Base-by-base conservation (phyloP, 352 stramenopile genomes). In the Aphanomyces stellatus region DNA sequence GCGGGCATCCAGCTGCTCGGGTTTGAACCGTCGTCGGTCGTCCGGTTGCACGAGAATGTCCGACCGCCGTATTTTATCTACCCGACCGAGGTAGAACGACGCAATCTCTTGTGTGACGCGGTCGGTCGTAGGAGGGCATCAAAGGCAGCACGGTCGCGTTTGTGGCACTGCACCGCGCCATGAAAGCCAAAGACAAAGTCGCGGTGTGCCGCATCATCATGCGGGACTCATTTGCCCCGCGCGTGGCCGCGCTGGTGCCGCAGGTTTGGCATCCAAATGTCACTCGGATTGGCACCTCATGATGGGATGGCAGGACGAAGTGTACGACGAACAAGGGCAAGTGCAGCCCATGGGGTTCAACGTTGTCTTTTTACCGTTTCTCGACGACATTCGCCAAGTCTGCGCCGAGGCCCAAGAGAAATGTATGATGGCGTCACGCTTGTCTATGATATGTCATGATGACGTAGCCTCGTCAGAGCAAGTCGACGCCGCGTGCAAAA, bases 11-110 rank as follows among this genome's bases (percentile, higher is more conserved):
- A 93, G 66, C 51, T 91, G n/a, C 85, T 93, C 31, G 90, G 79
- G 56, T 93, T 93, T 49, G 87, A 90, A 71, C 77, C 82, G 0
- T 41, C 84, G 11, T 69, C 53, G 7, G 77, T 79, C n/a, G 74
- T 93, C 17, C 73, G 72, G 27, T 87, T 77, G 73, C 85, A 88
- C 59, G 72, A 81, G 40, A 91, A 87, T 64, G 73, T 91, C n/a
- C 81, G 83, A 2, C 69, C 76, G 8, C 74, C 85, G 51, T 93
- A 93, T 69, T 93, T 93, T 62, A 61, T 91, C n/a, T 93, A 88
- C 56, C 85, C 85, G 0, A 83, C 79, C 37, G 82, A 93, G 46
- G 60, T 67, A 42, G 2, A 31, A 25, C 4, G 17, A 27, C 2
- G 43, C 43, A 43, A 8, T 43, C 37, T 8, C 17, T 8, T 43